A percentile compares a stretch with the other conserved stretches of the same genome.
phyloP scores from a whole-genome alignment of 306 rosid species.

The Sicyos edulis region DNA sequence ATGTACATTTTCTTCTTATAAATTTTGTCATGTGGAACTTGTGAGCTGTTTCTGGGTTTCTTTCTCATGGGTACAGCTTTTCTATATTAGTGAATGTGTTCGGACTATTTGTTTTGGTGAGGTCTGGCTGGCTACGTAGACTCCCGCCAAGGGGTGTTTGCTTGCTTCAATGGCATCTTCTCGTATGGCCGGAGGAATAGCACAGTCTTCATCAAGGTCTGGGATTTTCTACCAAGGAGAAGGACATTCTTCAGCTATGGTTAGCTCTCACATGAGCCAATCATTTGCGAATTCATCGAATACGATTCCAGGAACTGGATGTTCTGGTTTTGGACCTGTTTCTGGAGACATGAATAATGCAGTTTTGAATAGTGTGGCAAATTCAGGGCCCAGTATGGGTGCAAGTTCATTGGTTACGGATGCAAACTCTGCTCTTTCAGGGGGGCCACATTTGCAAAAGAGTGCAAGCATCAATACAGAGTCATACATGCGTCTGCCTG shows the following conservation, averaged over 20 bases:
- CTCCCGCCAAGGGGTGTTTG: constrained; percentile 65
- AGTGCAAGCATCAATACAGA: constrained; percentile 90
- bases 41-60: constrained; percentile 15
- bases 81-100: constrained; percentile 29
- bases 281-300: constrained; percentile 74
- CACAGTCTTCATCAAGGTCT: constrained; percentile 82
- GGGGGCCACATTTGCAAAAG: constrained; percentile 93
- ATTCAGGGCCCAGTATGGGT: constrained; percentile 92
- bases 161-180: constrained; percentile 74
- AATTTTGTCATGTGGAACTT: constrained; percentile 19
- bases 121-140: constrained; percentile 76
- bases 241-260: constrained; percentile 66
- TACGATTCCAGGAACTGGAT: constrained; percentile 68
- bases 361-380: constrained; percentile 67
- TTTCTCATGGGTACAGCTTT: constrained; percentile 26
- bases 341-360: constrained; percentile 88
- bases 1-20: neutral
- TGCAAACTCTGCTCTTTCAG: constrained; percentile 92
- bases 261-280: constrained; percentile 80
- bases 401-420: constrained; percentile 97
- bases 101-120: constrained; percentile 30
- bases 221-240: constrained; percentile 99
- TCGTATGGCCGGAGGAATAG: constrained; percentile 86
- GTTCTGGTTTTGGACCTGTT: constrained; percentile 67
- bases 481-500: constrained; percentile 76